A percentile compares a stretch with the other conserved stretches of the same genome.
These are phyloP conservation scores for Cryphonectria parasitica DNA, from an alignment of 2,329 filamentous ascomycete genomes.

Conservation along the genomic window DNA sequence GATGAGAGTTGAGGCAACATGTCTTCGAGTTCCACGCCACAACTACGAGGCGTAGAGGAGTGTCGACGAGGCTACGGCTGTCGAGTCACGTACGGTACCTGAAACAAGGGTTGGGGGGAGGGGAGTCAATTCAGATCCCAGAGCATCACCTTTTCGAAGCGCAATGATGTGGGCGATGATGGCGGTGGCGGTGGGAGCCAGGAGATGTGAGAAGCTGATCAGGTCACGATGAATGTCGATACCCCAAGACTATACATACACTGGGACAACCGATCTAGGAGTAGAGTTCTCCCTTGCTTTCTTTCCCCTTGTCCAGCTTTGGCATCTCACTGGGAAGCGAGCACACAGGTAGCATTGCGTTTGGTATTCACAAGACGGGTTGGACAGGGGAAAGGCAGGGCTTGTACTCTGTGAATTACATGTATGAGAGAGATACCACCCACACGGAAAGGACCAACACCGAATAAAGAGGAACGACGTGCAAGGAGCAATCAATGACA, in stretches of 20 bases:
- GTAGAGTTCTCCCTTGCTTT: background rate
- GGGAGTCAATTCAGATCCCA: background rate
- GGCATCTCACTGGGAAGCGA: constrained; percentile 1
- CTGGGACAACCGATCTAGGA: background rate
- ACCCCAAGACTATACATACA: background rate
- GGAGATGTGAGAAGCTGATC: background rate
- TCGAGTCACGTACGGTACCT: background rate
- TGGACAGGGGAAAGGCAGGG: background rate
- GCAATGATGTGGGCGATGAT: background rate
- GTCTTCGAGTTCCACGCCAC: background rate
- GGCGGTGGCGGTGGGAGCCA: background rate
- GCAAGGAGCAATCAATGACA: background rate
- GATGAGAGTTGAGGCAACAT: background rate
- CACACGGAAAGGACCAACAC: background rate
- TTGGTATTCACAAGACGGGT: background rate
- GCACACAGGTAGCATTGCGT: background rate
- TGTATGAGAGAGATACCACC: constrained; percentile 13
- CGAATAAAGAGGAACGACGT: background rate
- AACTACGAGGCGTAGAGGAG: background rate
- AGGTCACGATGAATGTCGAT: background rate
- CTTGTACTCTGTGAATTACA: background rate
- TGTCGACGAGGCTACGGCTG: background rate
- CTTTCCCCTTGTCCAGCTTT: background rate
- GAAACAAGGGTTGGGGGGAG: background rate
- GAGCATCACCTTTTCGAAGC: background rate